phyloP scores from a whole-genome alignment of 768 basidiomycete genomes.

The Suillus brevipes region DNA sequence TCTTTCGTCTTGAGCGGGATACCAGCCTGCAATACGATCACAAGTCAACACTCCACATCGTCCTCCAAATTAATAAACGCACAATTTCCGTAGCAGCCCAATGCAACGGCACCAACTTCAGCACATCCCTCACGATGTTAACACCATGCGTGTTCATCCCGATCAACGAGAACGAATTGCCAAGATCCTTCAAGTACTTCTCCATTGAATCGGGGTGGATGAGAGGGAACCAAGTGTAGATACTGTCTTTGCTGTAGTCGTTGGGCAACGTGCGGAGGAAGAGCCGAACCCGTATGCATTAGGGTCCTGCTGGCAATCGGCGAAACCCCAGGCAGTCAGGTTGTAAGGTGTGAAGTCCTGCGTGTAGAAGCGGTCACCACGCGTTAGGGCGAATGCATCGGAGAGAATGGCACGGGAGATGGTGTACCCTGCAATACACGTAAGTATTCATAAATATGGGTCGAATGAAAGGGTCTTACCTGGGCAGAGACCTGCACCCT shows the following conservation, averaged over 20 bases:
- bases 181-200: constrained; percentile 54
- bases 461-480: constrained; percentile 38
- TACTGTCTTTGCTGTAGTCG: constrained; percentile 65
- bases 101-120: constrained; percentile 61
- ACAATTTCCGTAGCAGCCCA: constrained; percentile 76
- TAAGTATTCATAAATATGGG: not conserved
- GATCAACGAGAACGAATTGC: constrained; percentile 57
- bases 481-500: constrained; percentile 84
- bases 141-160: constrained; percentile 53
- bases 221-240: constrained; percentile 85
- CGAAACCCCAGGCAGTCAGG: constrained; percentile 81
- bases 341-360: constrained; percentile 81
- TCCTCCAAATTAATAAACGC: constrained; percentile 23
- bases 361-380: constrained; percentile 82
- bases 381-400: constrained; percentile 84
- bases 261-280: constrained; percentile 73
- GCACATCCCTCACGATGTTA: constrained; percentile 69
- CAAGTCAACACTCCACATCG: not conserved
- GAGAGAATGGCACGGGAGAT: constrained; percentile 83
- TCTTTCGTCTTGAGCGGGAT: constrained; percentile 64
- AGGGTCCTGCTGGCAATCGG: constrained; percentile 76
- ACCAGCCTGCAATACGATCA: constrained; percentile 51
- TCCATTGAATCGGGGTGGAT: constrained; percentile 77
- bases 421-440: constrained; percentile 60
- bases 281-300: constrained; percentile 75